Evolutionary conservation across 2,329 filamentous ascomycete species (phyloP), one percentile per base, ranked within the genome.

Genomic region (Aspergillus sp.): DNA sequence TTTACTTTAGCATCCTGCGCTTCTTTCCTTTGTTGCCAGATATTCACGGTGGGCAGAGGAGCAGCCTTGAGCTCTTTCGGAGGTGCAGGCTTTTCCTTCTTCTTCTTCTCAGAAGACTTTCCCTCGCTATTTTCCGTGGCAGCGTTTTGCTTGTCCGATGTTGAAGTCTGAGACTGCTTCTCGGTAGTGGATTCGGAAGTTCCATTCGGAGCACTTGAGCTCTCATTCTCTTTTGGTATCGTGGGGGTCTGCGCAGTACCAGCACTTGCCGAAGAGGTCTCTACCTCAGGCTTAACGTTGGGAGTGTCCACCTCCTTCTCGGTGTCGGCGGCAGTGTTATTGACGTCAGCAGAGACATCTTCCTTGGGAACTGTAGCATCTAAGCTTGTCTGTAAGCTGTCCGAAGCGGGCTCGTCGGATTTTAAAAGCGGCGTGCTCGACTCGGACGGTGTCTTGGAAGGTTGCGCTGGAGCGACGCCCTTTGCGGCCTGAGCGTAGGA

Each of bases 401-500:
- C 51, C 43, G 68, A 59, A 65, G 65, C 63, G 47, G 67, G 64
- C 57, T 74, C 71, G 43, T 71, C 70, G 18, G 65, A 58, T 48
- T 71, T 69, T 42, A 68, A 62, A 18, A 67, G 62, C 55, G 65
- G 60, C 49, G 66, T 70, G 52, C 64, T 67, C 44, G 66, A 64
- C 24, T 72, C 70, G 60, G 71, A 60, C 32, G 61, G 61, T 20
- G 67, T 52, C 68, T 82, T 82, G 66, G 74, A 77, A 26, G 77
- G 69, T 45, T 76, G 67, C 58, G 78, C 75, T 50, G 81, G 71
- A 55, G 84, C 78, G 68, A 89, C 84, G 70, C 93, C 91, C 76
- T 95, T 95, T 59, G 93, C 93, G 71, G 93, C 93, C 83, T 96
- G 92, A 68, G 93, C 93, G 76, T 98, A 98, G 59, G 93, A 97